These are phyloP conservation scores for Plasmodium sp. DNA, from an alignment of 169 alveolate species.

Conservation along the genomic window DNA sequence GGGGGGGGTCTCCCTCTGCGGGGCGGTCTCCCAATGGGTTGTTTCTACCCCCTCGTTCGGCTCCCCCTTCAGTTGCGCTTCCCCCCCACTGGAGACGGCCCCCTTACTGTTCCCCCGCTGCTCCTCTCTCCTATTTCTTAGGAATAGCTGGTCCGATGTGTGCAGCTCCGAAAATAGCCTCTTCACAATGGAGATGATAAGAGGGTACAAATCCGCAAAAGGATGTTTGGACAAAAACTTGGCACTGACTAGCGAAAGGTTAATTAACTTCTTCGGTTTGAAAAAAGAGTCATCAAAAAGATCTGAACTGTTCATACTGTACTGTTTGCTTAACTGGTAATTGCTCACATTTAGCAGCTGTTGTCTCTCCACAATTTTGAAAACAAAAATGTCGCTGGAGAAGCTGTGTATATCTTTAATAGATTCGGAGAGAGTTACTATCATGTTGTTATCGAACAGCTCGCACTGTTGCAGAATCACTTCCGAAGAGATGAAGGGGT, in stretches of 20 bases:
- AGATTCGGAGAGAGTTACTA: constrained; percentile 60
- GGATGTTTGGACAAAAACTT: constrained; percentile 63
- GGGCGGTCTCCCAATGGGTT: neutral
- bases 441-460: constrained; percentile 53
- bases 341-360: constrained; percentile 38
- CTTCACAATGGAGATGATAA: constrained; percentile 29
- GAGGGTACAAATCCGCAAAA: constrained; percentile 28
- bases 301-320: constrained; percentile 26
- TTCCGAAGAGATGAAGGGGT: constrained; percentile 41
- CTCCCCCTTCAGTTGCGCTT: neutral
- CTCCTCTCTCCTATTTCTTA: neutral
- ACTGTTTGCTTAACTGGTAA: constrained; percentile 42
- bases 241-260: constrained; percentile 45
- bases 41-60: neutral
- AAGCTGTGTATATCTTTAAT: constrained; percentile 33
- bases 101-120: neutral
- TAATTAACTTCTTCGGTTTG: constrained; percentile 38
- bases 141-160: constrained; percentile 5
- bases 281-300: constrained; percentile 24
- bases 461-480: constrained; percentile 51
- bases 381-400: constrained; percentile 46
- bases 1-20: neutral
- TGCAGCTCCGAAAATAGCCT: constrained; percentile 62
- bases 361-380: constrained; percentile 63
- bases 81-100: neutral